Conservation (phyloP, 352 stramenopile genomes). For the Phytophthora foliorum region DNA sequence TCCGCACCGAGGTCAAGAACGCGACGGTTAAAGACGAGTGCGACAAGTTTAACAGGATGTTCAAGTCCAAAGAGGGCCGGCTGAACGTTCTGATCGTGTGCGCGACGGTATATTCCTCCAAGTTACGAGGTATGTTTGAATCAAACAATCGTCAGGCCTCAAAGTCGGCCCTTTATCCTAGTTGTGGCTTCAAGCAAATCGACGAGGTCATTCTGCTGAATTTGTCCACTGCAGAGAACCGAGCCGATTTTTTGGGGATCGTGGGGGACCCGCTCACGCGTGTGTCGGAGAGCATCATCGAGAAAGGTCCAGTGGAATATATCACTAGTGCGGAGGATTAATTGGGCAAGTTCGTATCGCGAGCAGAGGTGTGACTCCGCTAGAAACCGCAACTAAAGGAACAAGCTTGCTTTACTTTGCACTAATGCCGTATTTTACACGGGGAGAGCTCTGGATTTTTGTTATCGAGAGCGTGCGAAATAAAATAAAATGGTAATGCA, state of each 20-base stretch:
- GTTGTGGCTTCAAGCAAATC: not conserved
- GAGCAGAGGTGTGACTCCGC: no score
- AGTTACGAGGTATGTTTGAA: not conserved
- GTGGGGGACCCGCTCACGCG: no score
- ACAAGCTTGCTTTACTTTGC: no score
- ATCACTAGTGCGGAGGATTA: no score
- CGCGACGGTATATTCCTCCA: not conserved
- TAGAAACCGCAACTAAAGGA: no score
- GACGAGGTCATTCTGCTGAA: not conserved
- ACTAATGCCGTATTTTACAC: no score
- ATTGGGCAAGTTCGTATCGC: no score
- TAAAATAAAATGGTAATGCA: no score
- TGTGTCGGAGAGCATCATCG: no score
- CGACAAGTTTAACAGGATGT: not conserved
- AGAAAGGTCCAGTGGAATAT: no score
- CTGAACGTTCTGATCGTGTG: not conserved
- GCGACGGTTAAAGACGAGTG: not conserved
- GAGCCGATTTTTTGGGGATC: not conserved
- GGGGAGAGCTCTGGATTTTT: no score
- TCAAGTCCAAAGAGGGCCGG: not conserved
- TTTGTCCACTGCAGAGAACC: not conserved
- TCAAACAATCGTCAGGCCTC: not conserved
- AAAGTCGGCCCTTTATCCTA: not conserved
- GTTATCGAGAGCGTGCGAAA: no score
- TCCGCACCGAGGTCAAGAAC: not conserved